Evolutionary conservation across 2,329 filamentous ascomycete genomes (phyloP).

Genomic region (Hansfordia pulvinata): DNA sequence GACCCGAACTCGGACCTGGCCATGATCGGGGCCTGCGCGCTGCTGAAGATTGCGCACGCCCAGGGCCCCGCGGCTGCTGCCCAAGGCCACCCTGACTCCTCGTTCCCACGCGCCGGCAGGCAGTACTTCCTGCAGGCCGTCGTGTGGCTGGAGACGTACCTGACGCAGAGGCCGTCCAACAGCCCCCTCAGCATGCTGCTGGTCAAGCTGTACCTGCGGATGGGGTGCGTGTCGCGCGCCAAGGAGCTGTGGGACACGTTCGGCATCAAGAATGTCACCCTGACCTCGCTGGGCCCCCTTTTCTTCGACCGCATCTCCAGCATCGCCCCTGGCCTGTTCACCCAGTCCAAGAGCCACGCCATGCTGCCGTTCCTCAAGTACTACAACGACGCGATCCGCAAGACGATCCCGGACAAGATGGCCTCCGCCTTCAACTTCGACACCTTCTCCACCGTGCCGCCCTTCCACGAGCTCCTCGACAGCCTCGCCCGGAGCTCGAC

Average conservation of each 20-base stretch:
- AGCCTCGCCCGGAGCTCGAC: slow-evolving; percentile 35
- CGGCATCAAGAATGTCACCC: slow-evolving; percentile 41
- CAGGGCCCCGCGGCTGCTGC: slow-evolving; percentile 1
- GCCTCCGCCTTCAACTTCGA: slow-evolving; percentile 34
- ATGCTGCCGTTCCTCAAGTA: slow-evolving; percentile 29
- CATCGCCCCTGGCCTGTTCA: slow-evolving; percentile 29
- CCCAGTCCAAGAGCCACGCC: slow-evolving; percentile 9
- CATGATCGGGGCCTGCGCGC: slow-evolving; percentile 12
- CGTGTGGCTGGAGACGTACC: slow-evolving; percentile 33
- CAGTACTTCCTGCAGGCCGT: slow-evolving; percentile 31
- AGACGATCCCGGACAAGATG: slow-evolving; percentile 23
- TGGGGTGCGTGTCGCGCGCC: slow-evolving; percentile 34
- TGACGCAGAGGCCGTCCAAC: slow-evolving; percentile 28
- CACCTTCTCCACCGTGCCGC: slow-evolving; percentile 36
- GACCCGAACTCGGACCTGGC: slow-evolving; percentile 12
- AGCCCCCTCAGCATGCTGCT: slow-evolving; percentile 33
- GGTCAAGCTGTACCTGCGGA: slow-evolving; percentile 33
- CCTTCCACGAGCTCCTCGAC: slow-evolving; percentile 29
- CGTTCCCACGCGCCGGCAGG: slow-evolving; percentile 11
- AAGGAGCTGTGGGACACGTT: slow-evolving; percentile 34
- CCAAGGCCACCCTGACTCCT: no score
- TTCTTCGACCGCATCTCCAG: slow-evolving; percentile 42
- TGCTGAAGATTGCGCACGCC: slow-evolving; percentile 12
- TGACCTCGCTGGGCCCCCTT: slow-evolving; percentile 39
- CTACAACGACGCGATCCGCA: slow-evolving; percentile 27